These are phyloP conservation scores for Sporothrix luriei DNA, from an alignment of 2,329 filamentous ascomycete species.

Conservation along the genomic window DNA sequence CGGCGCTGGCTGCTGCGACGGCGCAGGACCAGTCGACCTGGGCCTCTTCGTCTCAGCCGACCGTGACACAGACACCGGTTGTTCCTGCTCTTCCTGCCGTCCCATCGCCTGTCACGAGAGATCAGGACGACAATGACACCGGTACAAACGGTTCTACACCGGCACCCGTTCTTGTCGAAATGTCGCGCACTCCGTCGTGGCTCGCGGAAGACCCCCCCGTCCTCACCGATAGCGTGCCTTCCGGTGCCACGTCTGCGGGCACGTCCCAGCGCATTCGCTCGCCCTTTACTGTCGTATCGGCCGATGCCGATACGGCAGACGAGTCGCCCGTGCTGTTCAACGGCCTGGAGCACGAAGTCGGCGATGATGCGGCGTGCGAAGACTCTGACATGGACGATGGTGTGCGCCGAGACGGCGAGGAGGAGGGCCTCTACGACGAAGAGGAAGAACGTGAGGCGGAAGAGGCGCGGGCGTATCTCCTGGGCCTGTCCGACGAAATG, in stretches of 20 bases:
- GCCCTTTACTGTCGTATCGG: constrained; percentile 32
- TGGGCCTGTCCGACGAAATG: constrained; percentile 32
- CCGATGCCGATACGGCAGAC: constrained; percentile 30
- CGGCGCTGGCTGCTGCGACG: constrained; percentile 47
- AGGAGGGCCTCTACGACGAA: constrained; percentile 51
- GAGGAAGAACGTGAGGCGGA: constrained; percentile 46
- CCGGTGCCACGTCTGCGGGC: constrained; percentile 31
- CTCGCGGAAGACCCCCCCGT: not conserved
- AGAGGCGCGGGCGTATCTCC: constrained; percentile 38
- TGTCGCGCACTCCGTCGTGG: not conserved
- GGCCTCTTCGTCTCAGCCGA: constrained; percentile 27
- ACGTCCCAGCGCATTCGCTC: constrained; percentile 32
- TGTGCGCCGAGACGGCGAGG: constrained; percentile 47
- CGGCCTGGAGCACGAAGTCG: constrained; percentile 31
- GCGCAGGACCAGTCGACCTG: constrained; percentile 2
- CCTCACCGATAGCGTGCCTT: constrained; percentile 3
- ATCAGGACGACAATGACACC: constrained; percentile 19
- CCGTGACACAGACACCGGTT: constrained; percentile 18
- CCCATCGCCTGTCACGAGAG: constrained; percentile 19
- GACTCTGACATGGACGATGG: constrained; percentile 59
- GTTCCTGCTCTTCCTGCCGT: constrained; percentile 25
- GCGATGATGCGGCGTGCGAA: constrained; percentile 56
- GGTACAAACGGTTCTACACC: not conserved
- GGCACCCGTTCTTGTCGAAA: not conserved
- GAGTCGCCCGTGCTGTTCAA: constrained; percentile 31